Conservation (phyloP, 2,329 filamentous ascomycete species). For the Beauveria varroae region DNA sequence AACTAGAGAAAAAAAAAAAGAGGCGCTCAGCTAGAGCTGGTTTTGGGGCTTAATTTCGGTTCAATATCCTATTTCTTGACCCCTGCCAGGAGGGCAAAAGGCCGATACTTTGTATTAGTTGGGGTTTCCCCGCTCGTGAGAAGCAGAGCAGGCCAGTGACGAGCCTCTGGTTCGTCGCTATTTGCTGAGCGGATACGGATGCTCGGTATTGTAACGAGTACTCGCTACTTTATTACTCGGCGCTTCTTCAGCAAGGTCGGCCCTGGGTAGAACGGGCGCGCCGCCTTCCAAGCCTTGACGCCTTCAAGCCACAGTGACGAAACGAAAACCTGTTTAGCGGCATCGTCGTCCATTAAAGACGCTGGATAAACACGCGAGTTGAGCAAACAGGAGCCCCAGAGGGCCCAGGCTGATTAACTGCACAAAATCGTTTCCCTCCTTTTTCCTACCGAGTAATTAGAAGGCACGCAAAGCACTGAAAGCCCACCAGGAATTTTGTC, state of each 20-base stretch:
- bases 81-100: not conserved
- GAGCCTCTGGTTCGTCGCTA: too few relatives aligned
- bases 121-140: too few relatives aligned
- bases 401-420: too few relatives aligned
- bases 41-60: not conserved
- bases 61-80: not conserved
- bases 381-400: too few relatives aligned
- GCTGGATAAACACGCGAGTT: too few relatives aligned
- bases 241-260: not conserved
- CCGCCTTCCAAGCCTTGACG: too few relatives aligned
- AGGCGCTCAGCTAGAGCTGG: not conserved
- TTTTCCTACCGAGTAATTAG: too few relatives aligned
- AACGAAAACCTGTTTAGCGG: not conserved
- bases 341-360: not conserved
- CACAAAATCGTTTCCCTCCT: too few relatives aligned
- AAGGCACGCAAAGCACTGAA: too few relatives aligned
- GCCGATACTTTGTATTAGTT: not conserved
- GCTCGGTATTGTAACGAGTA: too few relatives aligned
- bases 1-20: not conserved
- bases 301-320: slow-evolving; percentile 8
- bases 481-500: not conserved
- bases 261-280: not conserved
- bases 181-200: too few relatives aligned
- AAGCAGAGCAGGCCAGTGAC: too few relatives aligned
- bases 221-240: not conserved